These are phyloP conservation scores for Arabidopsis thaliana DNA, from an alignment of 345 rosid genomes.

Conservation along the genomic window TAIR10.1 NC_003076.8:3425501-3426000, in stretches of 20 bases:
- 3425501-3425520: slow-evolving; percentile 87
- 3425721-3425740: slow-evolving; percentile 90
- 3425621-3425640: slow-evolving; percentile 84
- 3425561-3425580: slow-evolving; percentile 70
- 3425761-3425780: slow-evolving; percentile 75
- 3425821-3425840: slow-evolving; percentile 74
- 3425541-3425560: slow-evolving; percentile 76
- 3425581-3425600: slow-evolving; percentile 70
- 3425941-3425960: slow-evolving; percentile 96
- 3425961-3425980: slow-evolving; percentile 88
- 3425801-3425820: slow-evolving; percentile 74
- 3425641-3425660: slow-evolving; percentile 69
- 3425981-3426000: slow-evolving; percentile 86
- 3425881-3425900: slow-evolving; percentile 86
- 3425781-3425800: slow-evolving; percentile 86
- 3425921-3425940: slow-evolving; percentile 82
- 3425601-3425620: slow-evolving; percentile 80
- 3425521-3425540: slow-evolving; percentile 89
- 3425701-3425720: slow-evolving; percentile 89
- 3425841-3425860: slow-evolving; percentile 93
- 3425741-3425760: slow-evolving; percentile 78
- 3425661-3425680: slow-evolving; percentile 90
- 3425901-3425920: slow-evolving; percentile 86
- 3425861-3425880: slow-evolving; percentile 92
- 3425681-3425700: slow-evolving; percentile 85